A percentile compares a stretch with the other conserved stretches of the same genome.
Conservation (phyloP, 2,329 filamentous ascomycete genomes). For the Verticillium dahliae region DNA sequence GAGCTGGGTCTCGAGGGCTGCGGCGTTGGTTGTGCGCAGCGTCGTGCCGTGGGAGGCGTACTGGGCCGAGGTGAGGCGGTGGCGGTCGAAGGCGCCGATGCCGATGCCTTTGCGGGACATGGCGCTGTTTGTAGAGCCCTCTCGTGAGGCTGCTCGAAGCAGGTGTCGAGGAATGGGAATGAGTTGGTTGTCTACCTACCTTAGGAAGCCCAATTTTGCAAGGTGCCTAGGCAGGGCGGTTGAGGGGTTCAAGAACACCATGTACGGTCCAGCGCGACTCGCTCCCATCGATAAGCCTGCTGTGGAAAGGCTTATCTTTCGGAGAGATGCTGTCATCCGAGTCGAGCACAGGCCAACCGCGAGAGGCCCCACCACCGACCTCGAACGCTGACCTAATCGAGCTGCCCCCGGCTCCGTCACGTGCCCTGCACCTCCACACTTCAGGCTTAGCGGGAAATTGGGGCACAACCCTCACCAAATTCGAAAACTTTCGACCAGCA, state of each 20-base stretch:
- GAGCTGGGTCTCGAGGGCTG: conserved; percentile 85
- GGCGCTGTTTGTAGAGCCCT: not conserved
- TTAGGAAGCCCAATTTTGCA: no score
- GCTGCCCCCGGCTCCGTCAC: conserved; percentile 1
- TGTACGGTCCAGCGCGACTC: no score
- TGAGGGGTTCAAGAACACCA: not conserved
- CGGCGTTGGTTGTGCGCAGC: conserved; percentile 77
- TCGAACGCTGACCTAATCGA: not conserved
- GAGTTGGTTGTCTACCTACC: no score
- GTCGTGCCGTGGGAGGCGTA: conserved; percentile 85
- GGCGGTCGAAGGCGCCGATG: conserved; percentile 83
- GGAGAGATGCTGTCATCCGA: no score
- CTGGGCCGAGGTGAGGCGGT: conserved; percentile 76
- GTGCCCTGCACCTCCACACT: conserved; percentile 2
- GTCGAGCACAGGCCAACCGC: no score
- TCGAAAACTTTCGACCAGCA: conserved; percentile 3
- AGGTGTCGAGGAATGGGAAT: not conserved
- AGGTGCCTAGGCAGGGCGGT: not conserved
- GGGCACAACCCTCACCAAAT: conserved; percentile 7
- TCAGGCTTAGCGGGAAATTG: conserved; percentile 3
- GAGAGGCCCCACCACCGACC: not conserved
- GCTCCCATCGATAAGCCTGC: not conserved
- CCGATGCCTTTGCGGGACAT: conserved; percentile 81
- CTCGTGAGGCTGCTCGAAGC: not conserved
- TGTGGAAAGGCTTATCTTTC: no score